Conservation (phyloP, 106 monocot genomes). For the Allium fistulosum region DNA sequence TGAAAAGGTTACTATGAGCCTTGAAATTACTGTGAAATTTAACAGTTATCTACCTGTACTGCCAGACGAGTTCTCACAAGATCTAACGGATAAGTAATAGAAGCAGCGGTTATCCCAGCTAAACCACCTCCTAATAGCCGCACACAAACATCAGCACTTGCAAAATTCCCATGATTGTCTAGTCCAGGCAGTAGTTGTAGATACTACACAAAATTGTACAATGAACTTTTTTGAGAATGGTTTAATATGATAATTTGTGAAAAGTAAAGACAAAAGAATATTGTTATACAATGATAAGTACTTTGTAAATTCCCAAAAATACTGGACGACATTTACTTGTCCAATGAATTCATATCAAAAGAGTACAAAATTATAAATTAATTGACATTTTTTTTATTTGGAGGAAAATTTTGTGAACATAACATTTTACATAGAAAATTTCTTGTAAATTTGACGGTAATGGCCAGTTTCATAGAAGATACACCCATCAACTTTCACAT, state of each 20-base stretch:
- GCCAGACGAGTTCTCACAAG: conserved; percentile 92
- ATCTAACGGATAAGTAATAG: conserved; percentile 86
- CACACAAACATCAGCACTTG: conserved; percentile 47
- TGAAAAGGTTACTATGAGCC: too few relatives aligned
- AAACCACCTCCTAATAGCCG: conserved; percentile 71
- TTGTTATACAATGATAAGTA: too few relatives aligned
- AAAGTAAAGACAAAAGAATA: too few relatives aligned
- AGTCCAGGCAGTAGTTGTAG: conserved; percentile 43
- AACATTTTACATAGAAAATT: neutral
- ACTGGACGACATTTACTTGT: too few relatives aligned
- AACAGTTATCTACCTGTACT: conserved; percentile 52
- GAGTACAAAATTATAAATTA: too few relatives aligned
- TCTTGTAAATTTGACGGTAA: neutral
- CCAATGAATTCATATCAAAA: too few relatives aligned
- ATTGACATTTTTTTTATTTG: too few relatives aligned
- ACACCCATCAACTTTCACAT: conserved; percentile 8
- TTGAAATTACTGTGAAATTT: too few relatives aligned
- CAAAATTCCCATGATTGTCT: conserved; percentile 38
- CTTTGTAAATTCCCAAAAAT: too few relatives aligned
- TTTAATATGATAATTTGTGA: too few relatives aligned
- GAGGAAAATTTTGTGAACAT: too few relatives aligned
- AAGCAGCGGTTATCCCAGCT: conserved; percentile 84
- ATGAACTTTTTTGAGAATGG: too few relatives aligned
- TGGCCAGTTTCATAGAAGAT: neutral
- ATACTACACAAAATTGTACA: conserved; percentile 16